Evolutionary conservation across 805 yeast species (phyloP).

Genomic region (Hanseniaspora pseudoguilliermondii): DNA sequence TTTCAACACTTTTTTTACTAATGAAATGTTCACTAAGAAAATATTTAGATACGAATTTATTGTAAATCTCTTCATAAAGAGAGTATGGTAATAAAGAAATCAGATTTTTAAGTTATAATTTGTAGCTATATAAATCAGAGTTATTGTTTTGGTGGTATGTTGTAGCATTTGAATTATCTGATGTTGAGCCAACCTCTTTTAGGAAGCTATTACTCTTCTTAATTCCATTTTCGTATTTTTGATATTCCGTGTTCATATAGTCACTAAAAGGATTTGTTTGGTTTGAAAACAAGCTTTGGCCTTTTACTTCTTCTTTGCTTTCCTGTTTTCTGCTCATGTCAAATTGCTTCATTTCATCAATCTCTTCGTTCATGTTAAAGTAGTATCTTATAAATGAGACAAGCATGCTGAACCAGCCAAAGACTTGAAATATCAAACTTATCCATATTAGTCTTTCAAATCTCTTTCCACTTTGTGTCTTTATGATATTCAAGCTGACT

Average conservation of each 20-base stretch:
- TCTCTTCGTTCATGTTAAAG: constrained; percentile 9
- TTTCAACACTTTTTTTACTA: no score
- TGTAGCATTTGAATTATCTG: neutral
- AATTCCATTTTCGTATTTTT: neutral
- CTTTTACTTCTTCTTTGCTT: neutral
- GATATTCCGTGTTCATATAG: neutral
- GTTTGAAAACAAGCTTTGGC: neutral
- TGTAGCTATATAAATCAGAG: neutral
- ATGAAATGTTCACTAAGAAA: no score
- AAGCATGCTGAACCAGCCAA: neutral
- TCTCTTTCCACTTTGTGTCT: neutral
- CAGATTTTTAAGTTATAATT: neutral
- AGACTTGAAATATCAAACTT: neutral
- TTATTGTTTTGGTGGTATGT: neutral
- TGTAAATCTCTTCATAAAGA: no score
- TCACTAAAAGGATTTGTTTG: neutral
- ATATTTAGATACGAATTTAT: no score
- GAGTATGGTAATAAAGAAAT: no score
- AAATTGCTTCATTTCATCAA: constrained; percentile 1
- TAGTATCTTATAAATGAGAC: neutral
- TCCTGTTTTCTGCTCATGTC: neutral
- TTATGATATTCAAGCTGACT: constrained; percentile 2
- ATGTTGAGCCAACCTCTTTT: neutral
- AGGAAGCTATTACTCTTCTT: neutral
- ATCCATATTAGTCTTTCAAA: constrained; percentile 4